Base-by-base conservation (phyloP, 108 stramenopile species). In the Discostella pseudostelligera region DNA sequence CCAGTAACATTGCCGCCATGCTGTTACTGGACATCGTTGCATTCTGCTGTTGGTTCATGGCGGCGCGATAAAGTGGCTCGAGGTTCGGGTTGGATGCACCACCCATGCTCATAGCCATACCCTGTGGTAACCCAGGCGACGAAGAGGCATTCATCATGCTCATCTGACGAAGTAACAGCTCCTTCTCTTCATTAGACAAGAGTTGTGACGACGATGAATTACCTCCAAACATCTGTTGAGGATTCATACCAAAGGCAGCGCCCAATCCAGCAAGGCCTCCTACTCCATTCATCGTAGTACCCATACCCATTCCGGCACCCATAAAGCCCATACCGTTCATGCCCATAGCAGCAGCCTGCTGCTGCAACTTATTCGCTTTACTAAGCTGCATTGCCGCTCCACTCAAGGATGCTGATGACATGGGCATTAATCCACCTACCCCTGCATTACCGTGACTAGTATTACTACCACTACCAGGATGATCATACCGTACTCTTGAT, bases 401-500 rank as follows among this genome's bases (percentile, higher is more conserved):
- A n/a, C 57, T 65, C 28, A 67, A 43, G 10, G 58, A 65, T 22
- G 42, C n/a, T n/a, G n/a, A n/a, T n/a, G n/a, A n/a, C n/a, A n/a
- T n/a, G n/a, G n/a, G n/a, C n/a, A n/a, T n/a, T n/a, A n/a, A n/a
- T n/a, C n/a, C n/a, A n/a, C n/a, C n/a, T n/a, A n/a, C n/a, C n/a
- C n/a, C n/a, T n/a, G n/a, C n/a, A n/a, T n/a, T n/a, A n/a, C n/a
- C n/a, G n/a, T 32, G 32, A 32, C 32, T 32, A 4, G 32, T 3
- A 32, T 32, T n/a, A n/a, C n/a, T n/a, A n/a, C n/a, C n/a, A n/a
- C n/a, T n/a, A n/a, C n/a, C 42, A 16, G 65, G 65, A 43, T 75
- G 74, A 36, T 59, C 62, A 59, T 75, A 75, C 55, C 64, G 53
- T 20, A 75, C 66, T 29, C 58, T 67, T 51, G 39, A 21, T 8